Evolutionary conservation across 2,329 filamentous ascomycete species (phyloP), one percentile per base, ranked within the genome.

Genomic region (Bipolaris zeicola): DNA sequence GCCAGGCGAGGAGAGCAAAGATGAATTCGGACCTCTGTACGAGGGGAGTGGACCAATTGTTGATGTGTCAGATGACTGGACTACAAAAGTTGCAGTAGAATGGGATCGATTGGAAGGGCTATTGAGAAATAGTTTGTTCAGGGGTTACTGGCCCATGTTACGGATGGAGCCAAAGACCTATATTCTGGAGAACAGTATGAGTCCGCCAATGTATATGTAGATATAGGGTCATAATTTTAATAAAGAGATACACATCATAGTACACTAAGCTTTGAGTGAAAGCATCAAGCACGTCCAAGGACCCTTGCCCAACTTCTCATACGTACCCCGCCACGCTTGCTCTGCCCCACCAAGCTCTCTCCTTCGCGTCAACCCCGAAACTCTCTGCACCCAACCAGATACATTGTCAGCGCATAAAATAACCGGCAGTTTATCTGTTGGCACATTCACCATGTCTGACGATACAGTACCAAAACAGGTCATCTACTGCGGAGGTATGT

Each of bases 401-500:
- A 49, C 7, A 41, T 31, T 10, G 3, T 41, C 13, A 49, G 2
- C 34, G n/a, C 38, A 3, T 33, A 38, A 5, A 22, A 5, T 10
- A 28, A 6, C 11, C 18, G 28, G 37, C n/a, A 39, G 5, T 24
- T 46, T 28, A 14, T 7, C 14, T 7, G 16, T 18, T 4, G 22
- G 20, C 14, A 46, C 24, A 1, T 24, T 42, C 50, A 57, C 36
- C 4, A 72, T 72, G 70, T 64, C 67, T 26, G 50, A 80, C 78
- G 69, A 81, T 22, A 60, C 65, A 47, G 64, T 67, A 57, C 72
- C 85, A n/a, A 81, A 82, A 66, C 77, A 82, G 48, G 77, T 88
- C 58, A 72, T 83, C 50, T 88, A 89, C 71, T 89, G 86, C 72
- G 86, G 84, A 78, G 81, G 84, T 85, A 70, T 70, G 80, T 36